These are phyloP conservation scores for Moesziomyces globuligerus DNA, from an alignment of 1,284 basidiomycete species.

Conservation along the genomic window DNA sequence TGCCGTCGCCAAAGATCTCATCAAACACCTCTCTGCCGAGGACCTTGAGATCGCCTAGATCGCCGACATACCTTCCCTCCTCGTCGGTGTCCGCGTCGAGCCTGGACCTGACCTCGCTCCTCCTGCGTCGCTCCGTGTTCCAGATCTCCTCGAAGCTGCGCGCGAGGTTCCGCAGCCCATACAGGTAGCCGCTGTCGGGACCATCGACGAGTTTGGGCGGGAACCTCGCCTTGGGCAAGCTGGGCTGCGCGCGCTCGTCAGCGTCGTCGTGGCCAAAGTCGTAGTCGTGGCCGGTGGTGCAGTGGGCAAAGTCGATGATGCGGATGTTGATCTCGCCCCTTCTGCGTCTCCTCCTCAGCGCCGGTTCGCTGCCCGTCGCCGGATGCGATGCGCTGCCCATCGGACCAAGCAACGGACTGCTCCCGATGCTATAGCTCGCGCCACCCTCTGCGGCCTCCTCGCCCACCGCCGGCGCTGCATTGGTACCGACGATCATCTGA, in stretches of 20 bases:
- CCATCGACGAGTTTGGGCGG: slow-evolving; percentile 88
- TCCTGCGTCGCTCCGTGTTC: slow-evolving; percentile 50
- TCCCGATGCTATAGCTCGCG: slow-evolving; percentile 44
- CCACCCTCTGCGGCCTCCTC: slow-evolving; percentile 35
- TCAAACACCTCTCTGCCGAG: slow-evolving; percentile 64
- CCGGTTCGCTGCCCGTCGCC: slow-evolving; percentile 6
- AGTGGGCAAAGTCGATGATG: slow-evolving; percentile 98
- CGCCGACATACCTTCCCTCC: slow-evolving; percentile 27
- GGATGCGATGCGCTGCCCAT: slow-evolving; percentile 4
- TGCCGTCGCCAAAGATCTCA: slow-evolving; percentile 62
- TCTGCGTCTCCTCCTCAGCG: slow-evolving; percentile 64
- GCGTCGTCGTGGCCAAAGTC: slow-evolving; percentile 69
- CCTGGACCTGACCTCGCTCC: slow-evolving; percentile 19
- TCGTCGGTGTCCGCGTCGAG: slow-evolving; percentile 27
- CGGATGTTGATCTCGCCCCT: slow-evolving; percentile 90
- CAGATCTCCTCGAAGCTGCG: slow-evolving; percentile 74
- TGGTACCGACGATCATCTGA: slow-evolving; percentile 18
- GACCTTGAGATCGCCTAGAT: slow-evolving; percentile 56
- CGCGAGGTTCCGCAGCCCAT: slow-evolving; percentile 82
- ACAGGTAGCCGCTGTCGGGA: slow-evolving; percentile 93
- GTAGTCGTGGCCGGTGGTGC: slow-evolving; percentile 94
- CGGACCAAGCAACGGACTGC: slow-evolving; percentile 39
- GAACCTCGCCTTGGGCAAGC: slow-evolving; percentile 71
- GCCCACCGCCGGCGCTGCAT: slow-evolving; percentile 6
- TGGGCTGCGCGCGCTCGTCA: not conserved